These are phyloP conservation scores for Zoysia pacifica DNA, from an alignment of 176 grass and related monocot genomes.

Conservation along the genomic window DNA sequence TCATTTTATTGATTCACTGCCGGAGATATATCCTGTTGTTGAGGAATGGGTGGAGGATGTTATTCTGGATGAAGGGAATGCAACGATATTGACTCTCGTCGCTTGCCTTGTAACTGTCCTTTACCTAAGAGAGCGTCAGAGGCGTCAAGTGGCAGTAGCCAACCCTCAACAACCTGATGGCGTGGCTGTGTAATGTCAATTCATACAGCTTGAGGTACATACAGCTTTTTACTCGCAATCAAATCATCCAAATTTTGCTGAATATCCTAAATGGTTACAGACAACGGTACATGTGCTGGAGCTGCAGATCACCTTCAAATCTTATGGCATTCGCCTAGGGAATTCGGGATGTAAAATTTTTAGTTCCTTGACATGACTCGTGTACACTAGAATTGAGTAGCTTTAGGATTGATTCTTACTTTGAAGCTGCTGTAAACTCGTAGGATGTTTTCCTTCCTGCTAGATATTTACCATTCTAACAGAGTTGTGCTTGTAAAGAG, in stretches of 20 bases:
- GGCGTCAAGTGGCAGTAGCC: conserved; percentile 66
- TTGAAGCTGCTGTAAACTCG: conserved; percentile 13
- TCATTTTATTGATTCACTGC: conserved; percentile 87
- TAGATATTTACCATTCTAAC: conserved; percentile 31
- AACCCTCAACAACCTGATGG: conserved; percentile 61
- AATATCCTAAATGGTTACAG: conserved; percentile 11
- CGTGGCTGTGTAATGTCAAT: conserved; percentile 42
- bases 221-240: conserved; percentile 22
- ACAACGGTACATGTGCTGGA: conserved; percentile 10
- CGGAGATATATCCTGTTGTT: conserved; percentile 78
- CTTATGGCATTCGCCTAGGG: conserved; percentile 11
- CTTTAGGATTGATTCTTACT: conserved; percentile 13
- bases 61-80: conserved; percentile 93
- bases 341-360: conserved; percentile 43
- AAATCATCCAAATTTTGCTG: conserved; percentile 27
- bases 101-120: conserved; percentile 92
- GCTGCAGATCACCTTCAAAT: conserved; percentile 1
- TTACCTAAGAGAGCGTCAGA: conserved; percentile 88
- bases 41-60: conserved; percentile 95
- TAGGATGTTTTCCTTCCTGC: conserved; percentile 26
- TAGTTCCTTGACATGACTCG: conserved; percentile 29
- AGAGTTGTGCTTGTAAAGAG: conserved; percentile 37
- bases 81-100: conserved; percentile 85
- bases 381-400: conserved; percentile 52
- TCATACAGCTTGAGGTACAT: conserved; percentile 47